Evolutionary conservation across 139 green algal genomes (phyloP).

Genomic region (Zygnema circumcarinatum): DNA sequence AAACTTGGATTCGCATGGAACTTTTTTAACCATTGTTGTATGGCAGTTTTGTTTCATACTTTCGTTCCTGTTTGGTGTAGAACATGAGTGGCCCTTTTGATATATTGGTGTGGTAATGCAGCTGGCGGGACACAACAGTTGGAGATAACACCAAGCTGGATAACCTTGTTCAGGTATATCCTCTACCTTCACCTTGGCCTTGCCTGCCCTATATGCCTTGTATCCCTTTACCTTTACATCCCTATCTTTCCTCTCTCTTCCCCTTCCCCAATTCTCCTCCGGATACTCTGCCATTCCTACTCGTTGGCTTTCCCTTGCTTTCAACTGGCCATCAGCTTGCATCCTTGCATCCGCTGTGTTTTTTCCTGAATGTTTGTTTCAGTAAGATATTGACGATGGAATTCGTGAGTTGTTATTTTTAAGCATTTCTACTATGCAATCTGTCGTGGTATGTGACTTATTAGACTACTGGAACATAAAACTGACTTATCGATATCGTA

Average conservation of each 20-base stretch:
- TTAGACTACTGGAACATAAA: too few relatives aligned
- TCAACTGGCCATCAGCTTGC: background rate
- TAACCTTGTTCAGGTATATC: conserved; percentile 64
- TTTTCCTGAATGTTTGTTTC: too few relatives aligned
- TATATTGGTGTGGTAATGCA: conserved; percentile 14
- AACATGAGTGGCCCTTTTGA: background rate
- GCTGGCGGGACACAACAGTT: conserved; percentile 66
- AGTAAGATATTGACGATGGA: too few relatives aligned
- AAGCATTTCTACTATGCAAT: too few relatives aligned
- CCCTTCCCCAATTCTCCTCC: background rate
- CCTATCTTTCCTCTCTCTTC: background rate
- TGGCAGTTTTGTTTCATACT: background rate
- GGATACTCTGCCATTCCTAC: background rate
- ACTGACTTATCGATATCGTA: too few relatives aligned
- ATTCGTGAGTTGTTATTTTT: too few relatives aligned
- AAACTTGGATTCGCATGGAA: too few relatives aligned
- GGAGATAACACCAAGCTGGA: conserved; percentile 66
- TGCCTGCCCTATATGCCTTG: background rate
- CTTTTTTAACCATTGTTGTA: too few relatives aligned
- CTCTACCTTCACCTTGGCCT: background rate
- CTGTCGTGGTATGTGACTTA: too few relatives aligned
- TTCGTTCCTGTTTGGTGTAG: background rate
- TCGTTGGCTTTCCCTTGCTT: background rate
- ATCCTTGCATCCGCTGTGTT: background rate
- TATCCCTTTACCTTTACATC: background rate